Base-by-base conservation (phyloP, 352 stramenopile genomes). In the Phytophthora sojae region DNA sequence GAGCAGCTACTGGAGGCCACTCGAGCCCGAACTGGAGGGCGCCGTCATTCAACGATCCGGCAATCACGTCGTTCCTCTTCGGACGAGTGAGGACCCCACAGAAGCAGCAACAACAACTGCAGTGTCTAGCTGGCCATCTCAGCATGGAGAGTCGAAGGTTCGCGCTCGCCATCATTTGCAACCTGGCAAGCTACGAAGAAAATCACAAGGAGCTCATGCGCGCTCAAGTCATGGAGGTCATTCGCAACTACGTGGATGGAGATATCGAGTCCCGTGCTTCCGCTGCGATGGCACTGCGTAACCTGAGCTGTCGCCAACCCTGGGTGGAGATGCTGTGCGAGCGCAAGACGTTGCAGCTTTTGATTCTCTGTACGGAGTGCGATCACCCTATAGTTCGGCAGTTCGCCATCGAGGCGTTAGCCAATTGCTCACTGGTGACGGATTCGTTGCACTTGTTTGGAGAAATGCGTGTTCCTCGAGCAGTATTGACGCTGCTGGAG, bases 181-280 rank as follows among this genome's bases (percentile, higher is more conserved):
- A 95, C 54, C 65, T 95, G 50, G 82, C 85, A 3, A 89, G 81
- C 42, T 90, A 87, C 63, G 85, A 93, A 17, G 76, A 81, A 54
- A 95, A 95, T 71, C 88, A 94, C 74, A 81, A 91, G 53, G 86
- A 95, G 49, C 83, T 95, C 44, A 94, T 95, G 70, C 79, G 88
- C 35, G 75, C 83, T 0, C 86, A 94, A 59, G 85, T 94, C 26
- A 76, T 76, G 15, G 83, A 93, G 15, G 71, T 92, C 5, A 88
- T 95, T 39, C 78, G 81, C 23, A 90, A 85, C 26, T 93, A 93
- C 61, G 81, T 90, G 29, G 86, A 94, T 53, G 63, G 74, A 15
- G 88, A 95, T 52, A 69, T 84, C 7, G 88, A 95, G 64, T 83
- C 79, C n/a, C 80, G 82, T 7, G 85, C 83, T 7, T 93, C 85